Evolutionary conservation across 768 basidiomycete genomes (phyloP), one percentile per base, ranked within the genome.

Genomic region (Collybiopsis luxurians): DNA sequence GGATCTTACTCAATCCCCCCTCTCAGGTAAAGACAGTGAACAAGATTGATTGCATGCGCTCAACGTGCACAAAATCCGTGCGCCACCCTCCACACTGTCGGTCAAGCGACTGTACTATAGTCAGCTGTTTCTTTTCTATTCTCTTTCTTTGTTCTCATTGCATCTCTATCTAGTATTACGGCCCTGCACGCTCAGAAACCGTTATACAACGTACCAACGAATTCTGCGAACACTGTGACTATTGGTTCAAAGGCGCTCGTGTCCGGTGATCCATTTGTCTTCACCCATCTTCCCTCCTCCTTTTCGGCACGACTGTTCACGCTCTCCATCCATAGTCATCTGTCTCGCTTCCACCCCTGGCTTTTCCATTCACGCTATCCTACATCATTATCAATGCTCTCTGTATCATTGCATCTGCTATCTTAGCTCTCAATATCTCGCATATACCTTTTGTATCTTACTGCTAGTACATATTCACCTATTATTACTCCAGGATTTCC

Each of bases 121-220:
- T 34, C n/a, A 24, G 50, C 6, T 61, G 77, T 79, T 24, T 47
- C n/a, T 28, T 15, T 36, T 46, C 13, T 27, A 10, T 38, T 31
- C 17, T n/a, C 24, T 36, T 27, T 55, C 26, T 30, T 44, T 13
- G 7, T 2, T 3, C 56, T 56, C 59, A 45, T 55, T 48, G 58
- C 56, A 48, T 46, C 47, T 40, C 55, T 34, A 27, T 51, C n/a
- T 63, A 90, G 90, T 89, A 85, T 66, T 77, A 79, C 62, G 88
- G 87, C 21, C 90, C 90, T 1, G 90, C 92, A 63, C 71, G 71
- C 42, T 79, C 76, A 53, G 88, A 92, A 68, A 83, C 74, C 2
- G 76, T 89, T 57, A 81, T 80, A 0, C 63, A 70, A 23, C 69
- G 71, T 46, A 84, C 79, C 2, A 66, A 71, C 55, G 81, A 81